Conservation (phyloP, 1,284 basidiomycete genomes). For the Phellopilus nigrolimitatus region DNA sequence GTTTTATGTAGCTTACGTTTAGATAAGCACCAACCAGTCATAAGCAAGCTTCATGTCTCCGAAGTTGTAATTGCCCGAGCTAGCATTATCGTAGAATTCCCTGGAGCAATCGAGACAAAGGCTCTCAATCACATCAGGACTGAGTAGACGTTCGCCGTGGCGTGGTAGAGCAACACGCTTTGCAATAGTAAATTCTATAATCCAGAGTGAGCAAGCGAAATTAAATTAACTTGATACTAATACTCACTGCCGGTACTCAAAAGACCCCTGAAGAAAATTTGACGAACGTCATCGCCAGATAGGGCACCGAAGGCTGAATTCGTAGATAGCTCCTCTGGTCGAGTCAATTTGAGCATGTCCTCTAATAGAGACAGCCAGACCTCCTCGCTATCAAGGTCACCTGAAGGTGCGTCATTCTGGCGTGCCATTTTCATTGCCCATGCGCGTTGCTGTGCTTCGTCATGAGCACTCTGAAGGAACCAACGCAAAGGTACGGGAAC, state of each 20-base stretch:
- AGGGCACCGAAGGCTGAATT: conserved; percentile 79
- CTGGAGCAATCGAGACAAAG: conserved; percentile 76
- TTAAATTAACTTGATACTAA: conserved; percentile 9
- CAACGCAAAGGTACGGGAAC: conserved; percentile 77
- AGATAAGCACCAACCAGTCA: conserved; percentile 55
- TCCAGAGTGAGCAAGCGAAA: conserved; percentile 11
- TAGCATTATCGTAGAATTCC: conserved; percentile 92
- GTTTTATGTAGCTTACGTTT: neutral
- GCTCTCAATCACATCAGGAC: conserved; percentile 56
- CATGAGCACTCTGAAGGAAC: conserved; percentile 74
- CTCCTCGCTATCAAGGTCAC: conserved; percentile 55
- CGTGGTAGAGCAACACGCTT: conserved; percentile 57
- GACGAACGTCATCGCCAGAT: conserved; percentile 61
- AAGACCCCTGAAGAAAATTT: conserved; percentile 80
- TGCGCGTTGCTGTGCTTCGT: conserved; percentile 69
- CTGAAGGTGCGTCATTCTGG: conserved; percentile 53
- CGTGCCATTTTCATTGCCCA: conserved; percentile 86
- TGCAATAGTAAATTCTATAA: conserved; percentile 84
- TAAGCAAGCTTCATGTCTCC: conserved; percentile 95
- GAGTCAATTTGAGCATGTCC: conserved; percentile 82
- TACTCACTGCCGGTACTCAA: conserved; percentile 82
- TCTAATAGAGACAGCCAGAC: conserved; percentile 84
- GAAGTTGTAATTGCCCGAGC: conserved; percentile 82
- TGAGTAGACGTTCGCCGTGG: conserved; percentile 48
- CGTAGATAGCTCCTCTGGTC: conserved; percentile 55